Evolutionary conservation across 2,329 filamentous ascomycete species (phyloP).

Genomic region (Parafenestella ontariensis): DNA sequence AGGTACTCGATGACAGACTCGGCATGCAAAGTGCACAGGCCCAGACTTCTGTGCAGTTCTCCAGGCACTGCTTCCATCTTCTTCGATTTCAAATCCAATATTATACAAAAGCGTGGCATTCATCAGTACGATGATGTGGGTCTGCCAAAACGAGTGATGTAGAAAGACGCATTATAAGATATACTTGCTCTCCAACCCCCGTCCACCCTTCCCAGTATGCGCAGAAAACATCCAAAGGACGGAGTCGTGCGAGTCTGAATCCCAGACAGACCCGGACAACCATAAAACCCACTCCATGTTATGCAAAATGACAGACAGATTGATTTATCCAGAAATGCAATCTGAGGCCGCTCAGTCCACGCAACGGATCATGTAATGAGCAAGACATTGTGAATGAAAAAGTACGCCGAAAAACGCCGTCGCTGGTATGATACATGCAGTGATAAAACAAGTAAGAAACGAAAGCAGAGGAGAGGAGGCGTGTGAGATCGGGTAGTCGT

Average conservation of each 20-base stretch:
- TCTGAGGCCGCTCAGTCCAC: constrained; percentile 10
- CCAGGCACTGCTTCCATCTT: neutral
- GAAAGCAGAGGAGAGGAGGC: constrained; percentile 18
- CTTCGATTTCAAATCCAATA: neutral
- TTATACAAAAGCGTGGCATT: constrained; percentile 14
- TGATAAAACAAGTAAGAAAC: constrained; percentile 11
- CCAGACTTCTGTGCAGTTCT: too few species aligned
- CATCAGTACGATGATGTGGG: neutral
- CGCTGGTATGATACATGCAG: constrained; percentile 44
- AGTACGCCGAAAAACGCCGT: constrained; percentile 36
- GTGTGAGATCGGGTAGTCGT: constrained; percentile 27
- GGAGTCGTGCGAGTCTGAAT: constrained; percentile 5
- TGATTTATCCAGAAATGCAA: constrained; percentile 36
- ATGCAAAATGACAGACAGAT: constrained; percentile 34
- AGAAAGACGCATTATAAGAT: constrained; percentile 29
- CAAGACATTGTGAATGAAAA: neutral
- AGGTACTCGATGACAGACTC: neutral
- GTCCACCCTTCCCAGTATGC: constrained; percentile 13
- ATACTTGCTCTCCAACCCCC: constrained; percentile 20
- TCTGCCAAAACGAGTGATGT: constrained; percentile 15
- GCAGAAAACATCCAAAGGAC: constrained; percentile 17
- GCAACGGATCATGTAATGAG: constrained; percentile 7
- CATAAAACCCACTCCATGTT: constrained; percentile 16
- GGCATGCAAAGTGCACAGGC: neutral
- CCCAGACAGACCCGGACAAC: constrained; percentile 1